Evolutionary conservation across 2,329 filamentous ascomycete genomes (phyloP), one percentile per base, ranked within the genome.

Genomic region (Colletotrichum salicis): DNA sequence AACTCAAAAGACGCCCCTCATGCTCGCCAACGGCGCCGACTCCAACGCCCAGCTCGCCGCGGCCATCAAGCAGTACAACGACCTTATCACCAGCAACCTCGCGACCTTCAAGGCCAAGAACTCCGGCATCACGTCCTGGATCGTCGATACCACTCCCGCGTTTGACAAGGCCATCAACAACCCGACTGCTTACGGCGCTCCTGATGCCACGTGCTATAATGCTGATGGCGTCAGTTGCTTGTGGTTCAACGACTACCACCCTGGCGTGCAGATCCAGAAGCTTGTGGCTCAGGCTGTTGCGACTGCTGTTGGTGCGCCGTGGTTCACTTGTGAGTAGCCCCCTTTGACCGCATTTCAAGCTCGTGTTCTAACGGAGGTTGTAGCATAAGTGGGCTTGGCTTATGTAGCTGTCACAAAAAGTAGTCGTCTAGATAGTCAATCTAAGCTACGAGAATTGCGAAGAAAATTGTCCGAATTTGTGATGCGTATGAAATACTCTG

Each of bases 201-300:
- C 80, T 1, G 78, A 86, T 56, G 82, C 83, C 1, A 82, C 78
- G 1, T 86, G 85, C 75, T 82, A 76, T 31, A 83, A 84, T 48
- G 74, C 66, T 0, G 78, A 86, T 56, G 85, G 85, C 5, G 79
- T 76, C 15, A 84, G 80, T 12, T 86, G 85, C 68, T 64, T 86
- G 41, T 86, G 85, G 84, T 84, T 81, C 67, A 82, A 86, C 62
- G 76, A 83, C 37, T 85, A 85, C 45, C 83, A 85, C 41, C 83
- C 83, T 0, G 83, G 78, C 0, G 74, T 83, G 6, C 79, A 79
- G 10, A 85, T 85, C 10, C 81, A 85, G 65, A 75, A 76, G 63
- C 76, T 85, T 6, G 82, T 85, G 1, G 83, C 80, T 0, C 71
- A 77, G n/a, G 78, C 80, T 2, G 82, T 85, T 19, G 81, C 77